Evolutionary conservation across 345 rosid species (phyloP).

Genomic region (Bretschneidera sinensis): DNA sequence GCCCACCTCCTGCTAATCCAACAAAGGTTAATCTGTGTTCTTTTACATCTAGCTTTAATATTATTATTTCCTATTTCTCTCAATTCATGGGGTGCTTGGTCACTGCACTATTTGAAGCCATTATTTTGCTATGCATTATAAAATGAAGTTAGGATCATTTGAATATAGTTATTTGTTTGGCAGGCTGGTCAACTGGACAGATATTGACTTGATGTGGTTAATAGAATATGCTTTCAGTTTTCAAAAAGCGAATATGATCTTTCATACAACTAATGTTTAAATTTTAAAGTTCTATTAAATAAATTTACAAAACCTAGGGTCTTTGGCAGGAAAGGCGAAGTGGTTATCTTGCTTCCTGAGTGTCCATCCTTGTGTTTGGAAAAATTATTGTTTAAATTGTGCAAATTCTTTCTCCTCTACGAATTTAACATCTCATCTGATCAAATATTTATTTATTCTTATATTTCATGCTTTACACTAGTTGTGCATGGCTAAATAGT

Average conservation of each 20-base stretch:
- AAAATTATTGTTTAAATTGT: too few species aligned
- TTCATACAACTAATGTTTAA: background rate
- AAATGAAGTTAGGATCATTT: too few species aligned
- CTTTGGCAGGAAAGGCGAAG: background rate
- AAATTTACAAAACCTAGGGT: background rate
- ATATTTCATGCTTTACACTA: background rate
- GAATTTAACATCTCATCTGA: background rate
- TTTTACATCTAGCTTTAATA: slow-evolving; percentile 1
- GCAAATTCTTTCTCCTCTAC: background rate
- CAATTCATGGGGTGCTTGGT: background rate
- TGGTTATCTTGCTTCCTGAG: background rate
- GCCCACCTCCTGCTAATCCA: slow-evolving; percentile 75
- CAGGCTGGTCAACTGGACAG: background rate
- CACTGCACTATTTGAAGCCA: background rate
- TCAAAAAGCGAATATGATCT: background rate
- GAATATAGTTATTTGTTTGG: background rate
- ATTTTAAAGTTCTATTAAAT: too few species aligned
- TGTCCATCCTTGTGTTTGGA: background rate
- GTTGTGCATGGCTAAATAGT: background rate
- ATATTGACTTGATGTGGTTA: background rate
- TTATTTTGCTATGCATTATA: too few species aligned
- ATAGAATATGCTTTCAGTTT: background rate
- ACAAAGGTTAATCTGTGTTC: slow-evolving; percentile 44
- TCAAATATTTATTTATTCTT: background rate
- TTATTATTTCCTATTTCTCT: background rate